Percentiles rank a stretch among this genome's conserved stretches.
phyloP scores from a whole-genome alignment of 140 eudicot genomes.

The Ambrosia hybrid region DNA sequence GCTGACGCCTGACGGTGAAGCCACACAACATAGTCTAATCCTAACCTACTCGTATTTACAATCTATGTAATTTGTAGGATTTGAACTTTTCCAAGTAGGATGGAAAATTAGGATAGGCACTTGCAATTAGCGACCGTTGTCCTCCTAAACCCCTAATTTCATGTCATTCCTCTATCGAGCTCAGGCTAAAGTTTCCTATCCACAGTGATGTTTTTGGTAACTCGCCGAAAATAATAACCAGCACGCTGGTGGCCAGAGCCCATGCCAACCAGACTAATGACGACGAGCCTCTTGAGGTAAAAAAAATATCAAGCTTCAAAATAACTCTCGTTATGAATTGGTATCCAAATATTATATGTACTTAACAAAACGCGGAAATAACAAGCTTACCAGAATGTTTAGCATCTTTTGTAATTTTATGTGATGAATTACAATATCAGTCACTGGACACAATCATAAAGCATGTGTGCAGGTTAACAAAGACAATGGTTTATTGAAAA shows the following conservation, averaged over 20 bases:
- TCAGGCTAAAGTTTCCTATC: slow-evolving; percentile 12
- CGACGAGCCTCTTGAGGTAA: slow-evolving; percentile 25
- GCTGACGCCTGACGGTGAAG: too few species aligned
- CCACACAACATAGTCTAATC: too few species aligned
- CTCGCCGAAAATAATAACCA: slow-evolving; percentile 14
- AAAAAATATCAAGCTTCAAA: too few species aligned
- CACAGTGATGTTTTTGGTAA: background rate
- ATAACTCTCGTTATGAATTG: too few species aligned
- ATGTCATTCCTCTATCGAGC: slow-evolving; percentile 10
- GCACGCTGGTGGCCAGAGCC: slow-evolving; percentile 45
- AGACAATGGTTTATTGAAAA: too few species aligned
- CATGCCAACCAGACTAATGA: slow-evolving; percentile 47
- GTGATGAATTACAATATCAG: slow-evolving; percentile 7
- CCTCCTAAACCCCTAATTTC: slow-evolving; percentile 35
- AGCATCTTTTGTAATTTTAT: slow-evolving; percentile 3
- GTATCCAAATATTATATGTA: background rate
- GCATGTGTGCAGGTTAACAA: too few species aligned
- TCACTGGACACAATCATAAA: slow-evolving; percentile 28
- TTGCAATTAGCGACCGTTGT: slow-evolving; percentile 21
- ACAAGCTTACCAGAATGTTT: background rate
- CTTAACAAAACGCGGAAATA: slow-evolving; percentile 1
- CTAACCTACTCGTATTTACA: too few species aligned
- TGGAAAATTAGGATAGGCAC: too few species aligned
- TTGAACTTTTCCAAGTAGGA: too few species aligned
- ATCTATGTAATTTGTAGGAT: too few species aligned